Evolutionary conservation across 1,139 yeast species (phyloP).

Genomic region (Meyerozyma athensensis): DNA sequence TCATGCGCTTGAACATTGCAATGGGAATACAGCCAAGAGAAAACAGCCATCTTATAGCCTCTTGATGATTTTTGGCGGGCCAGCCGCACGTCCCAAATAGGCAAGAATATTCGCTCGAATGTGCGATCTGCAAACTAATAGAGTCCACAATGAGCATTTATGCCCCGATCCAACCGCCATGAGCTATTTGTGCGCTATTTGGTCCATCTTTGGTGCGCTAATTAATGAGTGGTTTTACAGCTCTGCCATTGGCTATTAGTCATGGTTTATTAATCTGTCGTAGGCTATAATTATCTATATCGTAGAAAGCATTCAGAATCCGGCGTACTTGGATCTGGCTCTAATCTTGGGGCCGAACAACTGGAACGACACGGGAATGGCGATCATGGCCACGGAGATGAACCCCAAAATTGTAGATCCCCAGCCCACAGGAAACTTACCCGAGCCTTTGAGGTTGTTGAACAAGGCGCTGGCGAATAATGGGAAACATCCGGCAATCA

Average conservation of each 20-base stretch:
- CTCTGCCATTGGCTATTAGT: too few species aligned
- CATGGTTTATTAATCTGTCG: too few species aligned
- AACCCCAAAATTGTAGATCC: constrained; percentile 48
- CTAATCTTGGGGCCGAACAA: constrained; percentile 46
- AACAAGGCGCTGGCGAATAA: constrained; percentile 53
- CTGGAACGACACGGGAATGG: constrained; percentile 45
- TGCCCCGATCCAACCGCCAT: too few species aligned
- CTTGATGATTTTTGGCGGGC: too few species aligned
- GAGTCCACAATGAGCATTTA: not conserved
- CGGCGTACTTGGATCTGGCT: constrained; percentile 41
- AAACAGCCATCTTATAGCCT: too few species aligned
- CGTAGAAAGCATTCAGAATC: constrained; percentile 5
- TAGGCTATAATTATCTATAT: too few species aligned
- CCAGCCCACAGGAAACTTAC: constrained; percentile 52
- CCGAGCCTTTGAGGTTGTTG: constrained; percentile 32
- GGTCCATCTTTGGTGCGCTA: too few species aligned
- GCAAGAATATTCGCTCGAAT: not conserved
- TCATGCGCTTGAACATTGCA: not conserved
- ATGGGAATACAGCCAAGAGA: not conserved
- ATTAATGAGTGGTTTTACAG: too few species aligned
- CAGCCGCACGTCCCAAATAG: not conserved
- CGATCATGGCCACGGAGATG: constrained; percentile 36
- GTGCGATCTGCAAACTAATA: too few species aligned
- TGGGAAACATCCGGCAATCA: constrained; percentile 59
- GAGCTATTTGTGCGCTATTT: too few species aligned